Evolutionary conservation across 129 eudicot genomes (phyloP).

Genomic region (Tagetes patula): DNA sequence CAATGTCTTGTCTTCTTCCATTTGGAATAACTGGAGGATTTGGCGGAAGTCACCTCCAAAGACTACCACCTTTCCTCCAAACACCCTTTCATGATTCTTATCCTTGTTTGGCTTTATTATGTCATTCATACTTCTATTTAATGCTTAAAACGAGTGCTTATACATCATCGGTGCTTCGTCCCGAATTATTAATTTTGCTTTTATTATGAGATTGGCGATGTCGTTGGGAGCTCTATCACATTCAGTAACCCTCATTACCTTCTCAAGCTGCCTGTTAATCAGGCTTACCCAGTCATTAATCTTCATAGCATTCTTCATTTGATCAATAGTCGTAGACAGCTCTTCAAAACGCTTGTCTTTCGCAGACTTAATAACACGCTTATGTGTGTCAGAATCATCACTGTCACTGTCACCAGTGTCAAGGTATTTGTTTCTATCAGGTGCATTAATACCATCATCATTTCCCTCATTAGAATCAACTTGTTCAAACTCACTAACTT

Average conservation of each 20-base stretch:
- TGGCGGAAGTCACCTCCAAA: no score
- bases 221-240: constrained; percentile 44
- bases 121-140: no score
- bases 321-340: constrained; percentile 66
- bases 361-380: constrained; percentile 60
- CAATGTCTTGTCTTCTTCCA: no score
- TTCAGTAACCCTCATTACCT: constrained; percentile 65
- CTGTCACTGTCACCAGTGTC: constrained; percentile 42
- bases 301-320: constrained; percentile 85
- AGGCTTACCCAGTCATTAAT: constrained; percentile 82
- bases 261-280: constrained; percentile 73
- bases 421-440: constrained; percentile 35
- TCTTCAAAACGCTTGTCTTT: constrained; percentile 82
- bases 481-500: constrained; percentile 53
- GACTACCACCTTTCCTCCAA: no score
- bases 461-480: constrained; percentile 39
- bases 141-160: no score
- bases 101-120: no score
- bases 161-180: no score
- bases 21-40: no score
- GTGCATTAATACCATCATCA: background rate
- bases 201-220: no score
- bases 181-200: no score
- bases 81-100: no score
- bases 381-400: constrained; percentile 52